Conservation (phyloP, 2,329 filamentous ascomycete species). For the Tolypocladium guangdongense region DNA sequence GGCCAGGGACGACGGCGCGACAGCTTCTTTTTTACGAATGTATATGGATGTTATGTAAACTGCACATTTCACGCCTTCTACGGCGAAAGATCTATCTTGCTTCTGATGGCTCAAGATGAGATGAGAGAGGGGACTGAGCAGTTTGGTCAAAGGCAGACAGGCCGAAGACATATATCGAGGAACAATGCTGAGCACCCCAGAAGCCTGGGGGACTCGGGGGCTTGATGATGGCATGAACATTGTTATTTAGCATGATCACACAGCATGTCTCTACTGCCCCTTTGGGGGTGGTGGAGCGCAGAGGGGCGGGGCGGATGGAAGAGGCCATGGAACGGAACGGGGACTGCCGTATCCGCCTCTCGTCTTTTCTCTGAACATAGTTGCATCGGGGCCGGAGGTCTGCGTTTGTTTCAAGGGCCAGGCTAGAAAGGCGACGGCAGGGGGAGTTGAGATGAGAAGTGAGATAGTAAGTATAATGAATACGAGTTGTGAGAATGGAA, state of each 20-base stretch:
- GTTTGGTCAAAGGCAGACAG: neutral
- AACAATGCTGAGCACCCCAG: neutral
- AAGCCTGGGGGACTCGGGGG: neutral
- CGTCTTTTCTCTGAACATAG: neutral
- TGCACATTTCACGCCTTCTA: constrained; percentile 14
- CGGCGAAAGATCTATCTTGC: constrained; percentile 2
- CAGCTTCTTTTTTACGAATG: constrained; percentile 17
- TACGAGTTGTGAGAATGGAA: neutral
- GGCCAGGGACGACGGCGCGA: neutral
- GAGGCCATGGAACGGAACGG: neutral
- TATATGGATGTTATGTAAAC: constrained; percentile 26
- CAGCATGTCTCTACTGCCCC: constrained; percentile 1
- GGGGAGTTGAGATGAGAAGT: neutral
- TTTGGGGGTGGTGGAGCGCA: neutral
- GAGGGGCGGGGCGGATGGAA: neutral
- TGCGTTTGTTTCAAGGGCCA: neutral
- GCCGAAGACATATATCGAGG: neutral
- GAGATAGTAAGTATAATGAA: neutral
- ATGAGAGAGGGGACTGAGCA: neutral
- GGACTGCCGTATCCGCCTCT: neutral
- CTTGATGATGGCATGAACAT: constrained; percentile 22
- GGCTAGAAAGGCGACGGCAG: neutral
- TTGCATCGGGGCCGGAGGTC: neutral
- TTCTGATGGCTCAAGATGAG: constrained; percentile 1
- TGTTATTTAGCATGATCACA: constrained; percentile 20